These are phyloP conservation scores for Globisporangium spinosum DNA, from an alignment of 352 stramenopile species.

Conservation along the genomic window DNA sequence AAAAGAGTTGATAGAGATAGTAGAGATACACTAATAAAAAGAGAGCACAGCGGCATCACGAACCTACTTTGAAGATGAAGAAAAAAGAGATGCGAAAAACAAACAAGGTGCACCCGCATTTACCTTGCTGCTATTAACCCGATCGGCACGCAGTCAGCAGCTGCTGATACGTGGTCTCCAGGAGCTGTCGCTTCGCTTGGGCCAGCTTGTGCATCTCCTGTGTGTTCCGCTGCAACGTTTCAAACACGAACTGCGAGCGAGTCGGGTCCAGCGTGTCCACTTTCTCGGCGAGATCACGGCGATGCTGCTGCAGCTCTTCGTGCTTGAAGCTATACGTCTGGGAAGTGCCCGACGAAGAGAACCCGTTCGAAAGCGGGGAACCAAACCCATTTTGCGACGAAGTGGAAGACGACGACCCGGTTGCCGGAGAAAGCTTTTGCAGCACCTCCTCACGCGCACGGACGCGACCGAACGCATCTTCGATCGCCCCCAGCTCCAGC, in stretches of 20 bases:
- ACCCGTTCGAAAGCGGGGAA: constrained; percentile 5
- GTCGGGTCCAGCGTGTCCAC: constrained; percentile 53
- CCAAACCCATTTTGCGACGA: constrained; percentile 14
- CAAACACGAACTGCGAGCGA: constrained; percentile 64
- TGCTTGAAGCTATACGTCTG: constrained; percentile 35
- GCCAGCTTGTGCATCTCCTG: constrained; percentile 74
- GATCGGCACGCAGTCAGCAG: constrained; percentile 37
- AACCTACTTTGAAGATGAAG: not conserved
- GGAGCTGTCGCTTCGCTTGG: constrained; percentile 62
- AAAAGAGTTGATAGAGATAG: constrained; percentile 6
- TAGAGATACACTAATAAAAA: constrained; percentile 8
- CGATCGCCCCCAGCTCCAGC: constrained; percentile 66
- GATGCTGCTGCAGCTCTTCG: constrained; percentile 47
- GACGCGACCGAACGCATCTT: constrained; percentile 66
- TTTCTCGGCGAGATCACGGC: constrained; percentile 51
- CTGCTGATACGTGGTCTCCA: constrained; percentile 58
- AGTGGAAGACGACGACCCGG: constrained; percentile 12
- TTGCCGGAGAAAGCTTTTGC: constrained; percentile 15
- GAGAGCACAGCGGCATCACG: constrained; percentile 1
- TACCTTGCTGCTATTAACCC: not conserved
- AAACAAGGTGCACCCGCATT: not conserved
- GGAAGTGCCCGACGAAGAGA: constrained; percentile 19
- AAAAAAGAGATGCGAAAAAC: not conserved
- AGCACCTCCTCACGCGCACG: constrained; percentile 47
- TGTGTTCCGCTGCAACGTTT: constrained; percentile 63